Base-by-base conservation (phyloP, 768 basidiomycete species). In the Favolaschia claudopus region DNA sequence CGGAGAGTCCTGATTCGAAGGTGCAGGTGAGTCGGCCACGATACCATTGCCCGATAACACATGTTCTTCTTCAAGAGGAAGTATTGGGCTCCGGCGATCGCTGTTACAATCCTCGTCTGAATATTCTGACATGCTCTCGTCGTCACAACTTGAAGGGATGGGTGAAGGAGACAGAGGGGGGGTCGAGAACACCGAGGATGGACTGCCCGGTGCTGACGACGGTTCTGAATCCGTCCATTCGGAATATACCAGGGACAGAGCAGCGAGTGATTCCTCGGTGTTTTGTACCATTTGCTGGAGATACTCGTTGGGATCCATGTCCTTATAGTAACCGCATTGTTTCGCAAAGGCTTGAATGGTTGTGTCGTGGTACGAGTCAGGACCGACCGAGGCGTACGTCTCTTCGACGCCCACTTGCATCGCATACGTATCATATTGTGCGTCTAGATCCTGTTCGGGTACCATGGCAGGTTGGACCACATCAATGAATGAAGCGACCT, bases 141-240 rank as follows among this genome's bases (percentile, higher is more conserved):
- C 38, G 22, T 27, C 25, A 37, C 19, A 42, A 53, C 29, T 53
- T 44, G 46, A 47, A 53, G 51, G 50, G 50, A 51, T 39, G 20
- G 12, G 38, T 6, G 56, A 36, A 37, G 58, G 44, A 20, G 58
- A 52, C 44, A 51, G 32, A n/a, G n/a, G n/a, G n/a, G n/a, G n/a
- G 31, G 43, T n/a, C 48, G 34, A 49, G 2, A 36, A 20, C n/a
- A 38, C 47, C 13, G 36, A 53, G 25, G n/a, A 46, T 6, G 44
- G 50, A 34, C 58, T 59, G n/a, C 38, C 32, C 25, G 44, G 51
- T 32, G 14, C 48, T 36, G 48, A 58, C 12, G 28, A 28, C 22
- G 44, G 48, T 9, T 59, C 50, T 38, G 58, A 59, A 48, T 59
- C 45, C 22, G 51, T 47, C 10, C 22, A 47, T 19, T 53, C 51